Conservation (phyloP, 2,329 filamentous ascomycete genomes). For the Alternaria conjuncta region DNA sequence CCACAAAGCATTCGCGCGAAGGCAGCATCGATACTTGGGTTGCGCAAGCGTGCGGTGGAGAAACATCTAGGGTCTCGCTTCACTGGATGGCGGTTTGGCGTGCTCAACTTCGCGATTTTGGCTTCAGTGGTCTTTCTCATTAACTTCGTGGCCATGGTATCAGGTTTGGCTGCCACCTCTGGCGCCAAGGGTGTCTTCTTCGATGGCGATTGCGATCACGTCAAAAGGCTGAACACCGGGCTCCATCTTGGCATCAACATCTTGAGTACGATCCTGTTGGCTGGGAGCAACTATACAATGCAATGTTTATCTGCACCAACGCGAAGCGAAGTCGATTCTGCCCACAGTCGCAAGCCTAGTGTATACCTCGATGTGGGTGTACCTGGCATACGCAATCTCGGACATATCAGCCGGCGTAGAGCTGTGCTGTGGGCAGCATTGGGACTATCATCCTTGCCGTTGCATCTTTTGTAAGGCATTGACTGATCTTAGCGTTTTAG, state of each 20-base stretch:
- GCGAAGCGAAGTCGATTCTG: constrained; percentile 56
- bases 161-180: background rate
- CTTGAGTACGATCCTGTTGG: background rate
- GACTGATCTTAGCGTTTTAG: background rate
- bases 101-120: constrained; percentile 14
- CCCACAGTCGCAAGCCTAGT: constrained; percentile 47
- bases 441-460: constrained; percentile 21
- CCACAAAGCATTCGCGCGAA: background rate
- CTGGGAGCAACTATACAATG: constrained; percentile 46
- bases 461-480: constrained; percentile 23
- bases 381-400: constrained; percentile 24
- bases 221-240: background rate
- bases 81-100: constrained; percentile 24
- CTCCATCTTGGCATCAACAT: background rate
- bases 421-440: constrained; percentile 18
- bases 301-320: constrained; percentile 60
- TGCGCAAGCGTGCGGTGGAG: background rate
- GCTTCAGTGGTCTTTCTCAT: constrained; percentile 10
- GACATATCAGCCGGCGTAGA: background rate
- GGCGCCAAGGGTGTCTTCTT: background rate
- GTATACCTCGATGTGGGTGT: constrained; percentile 31
- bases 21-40: background rate
- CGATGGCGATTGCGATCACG: background rate
- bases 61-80: constrained; percentile 8
- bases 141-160: background rate